Evolutionary conservation across 805 yeast genomes (phyloP).

Genomic region (Lipomyces kockii): DNA sequence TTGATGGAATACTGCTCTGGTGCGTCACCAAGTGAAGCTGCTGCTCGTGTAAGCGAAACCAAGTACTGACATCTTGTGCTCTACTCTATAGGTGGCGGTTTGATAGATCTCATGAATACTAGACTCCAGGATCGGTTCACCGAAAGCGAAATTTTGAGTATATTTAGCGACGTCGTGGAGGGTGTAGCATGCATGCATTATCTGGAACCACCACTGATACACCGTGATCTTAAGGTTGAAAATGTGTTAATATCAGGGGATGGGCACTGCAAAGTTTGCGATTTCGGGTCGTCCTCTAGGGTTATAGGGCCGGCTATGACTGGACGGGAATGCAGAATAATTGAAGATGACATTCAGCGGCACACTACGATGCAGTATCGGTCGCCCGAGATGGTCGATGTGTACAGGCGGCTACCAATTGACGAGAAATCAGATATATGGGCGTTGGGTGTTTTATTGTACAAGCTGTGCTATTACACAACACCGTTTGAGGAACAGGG

Average conservation of each 20-base stretch:
- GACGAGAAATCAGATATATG: slow-evolving; percentile 94
- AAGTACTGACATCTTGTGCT: background rate
- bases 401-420: slow-evolving; percentile 78
- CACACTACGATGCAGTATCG: slow-evolving; percentile 97
- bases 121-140: slow-evolving; percentile 76
- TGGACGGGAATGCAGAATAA: slow-evolving; percentile 70
- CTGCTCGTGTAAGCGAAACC: background rate
- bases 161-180: slow-evolving; percentile 77
- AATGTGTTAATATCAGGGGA: slow-evolving; percentile 77
- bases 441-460: slow-evolving; percentile 93
- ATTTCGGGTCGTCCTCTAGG: slow-evolving; percentile 80
- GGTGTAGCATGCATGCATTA: slow-evolving; percentile 89
- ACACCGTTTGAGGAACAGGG: slow-evolving; percentile 91
- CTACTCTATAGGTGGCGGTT: slow-evolving; percentile 58
- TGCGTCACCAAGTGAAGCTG: slow-evolving; percentile 36
- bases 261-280: slow-evolving; percentile 81
- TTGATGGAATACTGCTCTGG: slow-evolving; percentile 93
- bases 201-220: slow-evolving; percentile 68
- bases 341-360: slow-evolving; percentile 81
- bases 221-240: slow-evolving; percentile 92
- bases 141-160: slow-evolving; percentile 76
- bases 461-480: slow-evolving; percentile 86
- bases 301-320: slow-evolving; percentile 75
- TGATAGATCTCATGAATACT: slow-evolving; percentile 86
- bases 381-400: slow-evolving; percentile 94